Conservation (phyloP, 495 filamentous ascomycete genomes). For the Chaetomium cochliodes region DNA sequence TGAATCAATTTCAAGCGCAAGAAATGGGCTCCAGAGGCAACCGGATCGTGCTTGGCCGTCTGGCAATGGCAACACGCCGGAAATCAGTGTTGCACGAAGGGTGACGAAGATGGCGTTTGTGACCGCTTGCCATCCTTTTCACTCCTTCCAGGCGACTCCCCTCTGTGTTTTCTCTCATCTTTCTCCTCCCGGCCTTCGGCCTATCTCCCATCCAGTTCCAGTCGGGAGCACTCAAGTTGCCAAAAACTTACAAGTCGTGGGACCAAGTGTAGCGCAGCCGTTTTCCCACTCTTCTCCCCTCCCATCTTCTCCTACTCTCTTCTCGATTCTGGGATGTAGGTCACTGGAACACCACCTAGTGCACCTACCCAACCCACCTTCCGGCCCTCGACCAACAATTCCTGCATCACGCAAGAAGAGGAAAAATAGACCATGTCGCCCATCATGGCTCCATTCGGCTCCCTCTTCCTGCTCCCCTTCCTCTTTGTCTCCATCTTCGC, state of each 20-base stretch:
- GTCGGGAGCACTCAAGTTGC: not conserved
- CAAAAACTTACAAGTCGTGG: not conserved
- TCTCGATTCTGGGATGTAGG: not conserved
- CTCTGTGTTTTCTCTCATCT: not conserved
- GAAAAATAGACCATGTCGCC: not conserved
- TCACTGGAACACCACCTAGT: not conserved
- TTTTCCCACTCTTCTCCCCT: too few species aligned
- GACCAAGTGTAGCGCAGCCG: not conserved
- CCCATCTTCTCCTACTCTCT: not conserved
- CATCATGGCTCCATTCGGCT: not conserved
- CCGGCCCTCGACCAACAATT: not conserved
- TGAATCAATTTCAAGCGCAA: too few species aligned
- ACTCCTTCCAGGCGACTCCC: not conserved
- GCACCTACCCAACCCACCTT: not conserved
- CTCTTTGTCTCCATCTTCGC: not conserved
- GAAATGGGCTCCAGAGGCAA: too few species aligned
- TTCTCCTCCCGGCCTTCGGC: not conserved
- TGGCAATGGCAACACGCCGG: slow-evolving; percentile 2
- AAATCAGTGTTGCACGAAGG: not conserved
- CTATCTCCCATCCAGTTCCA: too few species aligned
- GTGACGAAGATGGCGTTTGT: not conserved
- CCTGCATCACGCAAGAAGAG: not conserved
- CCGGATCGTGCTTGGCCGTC: too few species aligned
- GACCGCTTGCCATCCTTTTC: too few species aligned
- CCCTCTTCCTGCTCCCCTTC: not conserved